These are phyloP conservation scores for Polygonum aviculare DNA, from an alignment of 148 eudicot species.

Conservation along the genomic window DNA sequence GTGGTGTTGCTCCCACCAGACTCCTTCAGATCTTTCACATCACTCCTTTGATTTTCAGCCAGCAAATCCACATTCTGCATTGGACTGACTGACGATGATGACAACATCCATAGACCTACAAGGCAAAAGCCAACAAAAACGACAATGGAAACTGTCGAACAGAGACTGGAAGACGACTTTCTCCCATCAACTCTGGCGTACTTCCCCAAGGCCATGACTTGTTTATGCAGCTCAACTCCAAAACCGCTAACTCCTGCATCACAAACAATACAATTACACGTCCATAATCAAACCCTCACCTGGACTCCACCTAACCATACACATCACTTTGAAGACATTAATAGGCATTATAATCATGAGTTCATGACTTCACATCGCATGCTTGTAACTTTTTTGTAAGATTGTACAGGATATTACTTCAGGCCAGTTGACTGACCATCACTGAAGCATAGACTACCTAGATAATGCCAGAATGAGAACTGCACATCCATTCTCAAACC, in stretches of 20 bases:
- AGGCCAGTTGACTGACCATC: neutral
- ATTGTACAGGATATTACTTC: neutral
- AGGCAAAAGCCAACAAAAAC: slow-evolving; percentile 65
- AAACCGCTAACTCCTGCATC: slow-evolving; percentile 24
- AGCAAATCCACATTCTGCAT: slow-evolving; percentile 40
- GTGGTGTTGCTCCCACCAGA: slow-evolving; percentile 23
- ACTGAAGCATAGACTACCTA: neutral
- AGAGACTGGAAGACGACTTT: slow-evolving; percentile 48
- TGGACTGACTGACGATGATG: slow-evolving; percentile 51
- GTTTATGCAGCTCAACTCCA: slow-evolving; percentile 5
- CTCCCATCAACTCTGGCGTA: slow-evolving; percentile 63
- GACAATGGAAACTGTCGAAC: slow-evolving; percentile 53
- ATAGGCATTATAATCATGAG: neutral
- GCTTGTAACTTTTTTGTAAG: neutral
- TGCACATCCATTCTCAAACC: too few relatives aligned
- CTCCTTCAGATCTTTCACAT: slow-evolving; percentile 27
- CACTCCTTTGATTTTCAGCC: slow-evolving; percentile 32
- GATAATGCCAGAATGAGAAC: too few relatives aligned
- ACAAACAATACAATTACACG: neutral
- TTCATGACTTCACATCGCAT: neutral
- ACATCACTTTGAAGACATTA: neutral
- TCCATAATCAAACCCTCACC: neutral
- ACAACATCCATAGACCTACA: slow-evolving; percentile 84
- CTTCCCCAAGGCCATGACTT: slow-evolving; percentile 53
- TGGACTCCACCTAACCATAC: neutral